These are phyloP conservation scores for Cymbopogon citratus DNA, from an alignment of 176 grass and related monocot species.

Conservation along the genomic window DNA sequence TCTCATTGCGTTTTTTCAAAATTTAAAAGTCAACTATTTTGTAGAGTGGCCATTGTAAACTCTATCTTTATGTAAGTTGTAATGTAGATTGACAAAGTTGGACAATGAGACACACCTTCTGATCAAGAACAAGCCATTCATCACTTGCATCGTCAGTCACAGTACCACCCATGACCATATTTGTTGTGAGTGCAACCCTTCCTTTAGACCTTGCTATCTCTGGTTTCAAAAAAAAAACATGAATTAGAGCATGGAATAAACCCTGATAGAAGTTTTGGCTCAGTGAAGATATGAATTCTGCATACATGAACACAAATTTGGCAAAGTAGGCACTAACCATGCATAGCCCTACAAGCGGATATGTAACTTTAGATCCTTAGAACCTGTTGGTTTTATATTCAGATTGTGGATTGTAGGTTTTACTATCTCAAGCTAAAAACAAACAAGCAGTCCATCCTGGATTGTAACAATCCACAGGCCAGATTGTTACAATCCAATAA, in stretches of 20 bases:
- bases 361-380: background rate
- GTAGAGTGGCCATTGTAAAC: background rate
- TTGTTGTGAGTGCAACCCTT: conserved; percentile 87
- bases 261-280: background rate
- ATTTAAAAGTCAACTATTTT: background rate
- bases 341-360: background rate
- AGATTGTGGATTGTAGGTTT: background rate
- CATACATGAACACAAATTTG: background rate
- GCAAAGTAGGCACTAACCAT: background rate
- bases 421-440: background rate
- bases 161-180: conserved; percentile 92
- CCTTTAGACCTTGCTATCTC: conserved; percentile 89
- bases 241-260: conserved; percentile 4
- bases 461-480: background rate
- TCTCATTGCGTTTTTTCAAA: background rate
- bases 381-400: background rate
- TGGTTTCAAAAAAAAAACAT: conserved; percentile 33
- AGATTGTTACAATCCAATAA: background rate
- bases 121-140: conserved; percentile 91
- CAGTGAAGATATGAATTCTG: background rate
- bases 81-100: background rate
- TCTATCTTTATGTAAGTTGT: background rate
- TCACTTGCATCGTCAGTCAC: conserved; percentile 73
- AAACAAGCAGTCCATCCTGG: background rate
- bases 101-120: conserved; percentile 56